phyloP scores from a whole-genome alignment of 148 eudicot genomes.

The Rhododendron ferrugineum region DNA sequence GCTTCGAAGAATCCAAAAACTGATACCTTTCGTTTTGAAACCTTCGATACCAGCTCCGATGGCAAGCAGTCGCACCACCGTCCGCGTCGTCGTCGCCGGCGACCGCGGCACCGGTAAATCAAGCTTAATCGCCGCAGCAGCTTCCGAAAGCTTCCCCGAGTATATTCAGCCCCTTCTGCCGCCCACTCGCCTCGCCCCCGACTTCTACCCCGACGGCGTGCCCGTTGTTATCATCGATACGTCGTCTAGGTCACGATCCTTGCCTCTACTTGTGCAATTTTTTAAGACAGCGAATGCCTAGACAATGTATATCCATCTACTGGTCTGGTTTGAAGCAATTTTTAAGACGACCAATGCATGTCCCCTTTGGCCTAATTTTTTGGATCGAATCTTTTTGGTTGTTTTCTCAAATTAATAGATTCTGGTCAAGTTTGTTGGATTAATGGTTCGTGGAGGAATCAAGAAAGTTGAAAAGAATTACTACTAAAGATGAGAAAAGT shows the following conservation, averaged over 20 bases:
- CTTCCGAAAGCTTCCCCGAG: conserved; percentile 32
- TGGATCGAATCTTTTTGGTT: no score
- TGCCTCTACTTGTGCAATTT: not conserved
- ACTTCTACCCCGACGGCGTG: conserved; percentile 46
- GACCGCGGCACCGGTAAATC: conserved; percentile 64
- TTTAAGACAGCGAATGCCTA: not conserved
- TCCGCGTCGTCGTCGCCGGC: conserved; percentile 56
- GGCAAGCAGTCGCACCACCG: conserved; percentile 26
- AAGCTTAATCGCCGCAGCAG: conserved; percentile 46
- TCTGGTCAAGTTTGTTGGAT: no score
- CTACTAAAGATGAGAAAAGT: no score
- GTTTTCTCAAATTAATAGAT: no score
- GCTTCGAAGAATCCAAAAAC: not conserved
- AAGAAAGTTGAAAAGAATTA: no score
- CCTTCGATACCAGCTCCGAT: not conserved
- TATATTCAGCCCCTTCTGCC: conserved; percentile 38
- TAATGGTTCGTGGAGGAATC: no score
- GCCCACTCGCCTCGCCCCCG: conserved; percentile 50
- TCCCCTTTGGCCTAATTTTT: no score
- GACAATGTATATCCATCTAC: not conserved
- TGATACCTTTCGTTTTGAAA: not conserved
- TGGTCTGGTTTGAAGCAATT: no score
- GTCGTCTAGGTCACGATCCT: conserved; percentile 40
- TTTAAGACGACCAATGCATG: no score
- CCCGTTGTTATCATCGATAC: conserved; percentile 54